A percentile compares a stretch with the other conserved stretches of the same genome.
These are phyloP conservation scores for Zymoseptoria passerinii DNA, from an alignment of 2,329 filamentous ascomycete species.

Conservation along the genomic window DNA sequence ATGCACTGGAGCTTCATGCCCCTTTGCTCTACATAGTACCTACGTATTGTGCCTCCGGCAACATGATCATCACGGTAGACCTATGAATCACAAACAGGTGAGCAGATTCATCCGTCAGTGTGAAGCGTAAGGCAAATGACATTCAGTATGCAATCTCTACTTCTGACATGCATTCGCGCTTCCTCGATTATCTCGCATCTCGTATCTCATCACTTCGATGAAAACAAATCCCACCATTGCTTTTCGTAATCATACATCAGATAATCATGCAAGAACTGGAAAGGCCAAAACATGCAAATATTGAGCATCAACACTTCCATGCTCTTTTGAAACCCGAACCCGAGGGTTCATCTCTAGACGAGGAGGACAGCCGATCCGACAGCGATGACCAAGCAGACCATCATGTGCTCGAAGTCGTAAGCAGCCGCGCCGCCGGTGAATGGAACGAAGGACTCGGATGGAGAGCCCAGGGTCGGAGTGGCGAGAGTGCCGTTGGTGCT, in stretches of 20 bases:
- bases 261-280: not conserved
- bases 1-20: no score
- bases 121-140: not conserved
- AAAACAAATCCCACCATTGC: not conserved
- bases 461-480: constrained; percentile 1
- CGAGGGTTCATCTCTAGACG: not conserved
- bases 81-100: not conserved
- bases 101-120: not conserved
- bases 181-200: not conserved
- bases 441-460: constrained; percentile 5
- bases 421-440: constrained; percentile 3
- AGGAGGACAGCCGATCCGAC: not conserved
- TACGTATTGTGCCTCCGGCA: not conserved
- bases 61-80: not conserved
- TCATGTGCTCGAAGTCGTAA: not conserved
- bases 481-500: constrained; percentile 6
- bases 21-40: not conserved
- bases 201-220: not conserved
- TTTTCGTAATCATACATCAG: not conserved
- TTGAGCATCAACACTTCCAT: not conserved
- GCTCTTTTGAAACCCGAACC: not conserved
- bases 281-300: not conserved
- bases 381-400: not conserved
- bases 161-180: not conserved
- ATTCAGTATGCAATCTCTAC: not conserved